phyloP scores from a whole-genome alignment of 2,329 filamentous ascomycete genomes.

The Penicillium sp. region DNA sequence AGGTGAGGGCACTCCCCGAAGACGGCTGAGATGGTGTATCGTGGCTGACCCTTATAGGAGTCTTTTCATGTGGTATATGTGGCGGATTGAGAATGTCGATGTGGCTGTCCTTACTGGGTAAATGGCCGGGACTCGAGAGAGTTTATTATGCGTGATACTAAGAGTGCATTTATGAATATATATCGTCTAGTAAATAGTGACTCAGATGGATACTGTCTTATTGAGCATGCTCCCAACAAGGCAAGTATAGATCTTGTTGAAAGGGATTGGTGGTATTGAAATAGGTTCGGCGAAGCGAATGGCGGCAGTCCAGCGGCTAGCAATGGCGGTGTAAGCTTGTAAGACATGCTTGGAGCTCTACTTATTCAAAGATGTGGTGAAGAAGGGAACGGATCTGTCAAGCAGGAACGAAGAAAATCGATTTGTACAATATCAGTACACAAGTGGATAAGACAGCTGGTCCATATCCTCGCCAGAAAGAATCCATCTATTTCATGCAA shows the following conservation, averaged over 20 bases:
- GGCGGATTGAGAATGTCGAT: conserved; percentile 82
- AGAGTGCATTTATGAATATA: background rate
- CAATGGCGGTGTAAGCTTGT: no score
- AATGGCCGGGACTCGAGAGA: background rate
- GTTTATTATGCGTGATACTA: no score
- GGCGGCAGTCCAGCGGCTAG: no score
- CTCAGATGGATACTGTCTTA: no score
- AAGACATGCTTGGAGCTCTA: no score
- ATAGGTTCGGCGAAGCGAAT: no score
- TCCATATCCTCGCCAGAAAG: conserved; percentile 30
- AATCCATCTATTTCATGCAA: conserved; percentile 27
- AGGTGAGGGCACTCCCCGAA: conserved; percentile 60
- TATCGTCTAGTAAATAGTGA: no score
- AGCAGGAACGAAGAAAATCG: conserved; percentile 36
- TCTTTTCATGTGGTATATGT: conserved; percentile 99
- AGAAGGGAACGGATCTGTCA: background rate
- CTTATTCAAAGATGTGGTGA: no score
- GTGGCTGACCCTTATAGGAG: conserved; percentile 58
- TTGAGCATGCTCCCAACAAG: no score
- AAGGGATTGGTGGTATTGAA: no score
- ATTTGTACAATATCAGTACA: conserved; percentile 50
- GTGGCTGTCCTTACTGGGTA: conserved; percentile 54
- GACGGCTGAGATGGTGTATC: background rate
- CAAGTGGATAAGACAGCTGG: conserved; percentile 29
- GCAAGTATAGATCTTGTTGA: no score